phyloP scores from a whole-genome alignment of 768 basidiomycete species.

The Cantharellus anzutake region DNA sequence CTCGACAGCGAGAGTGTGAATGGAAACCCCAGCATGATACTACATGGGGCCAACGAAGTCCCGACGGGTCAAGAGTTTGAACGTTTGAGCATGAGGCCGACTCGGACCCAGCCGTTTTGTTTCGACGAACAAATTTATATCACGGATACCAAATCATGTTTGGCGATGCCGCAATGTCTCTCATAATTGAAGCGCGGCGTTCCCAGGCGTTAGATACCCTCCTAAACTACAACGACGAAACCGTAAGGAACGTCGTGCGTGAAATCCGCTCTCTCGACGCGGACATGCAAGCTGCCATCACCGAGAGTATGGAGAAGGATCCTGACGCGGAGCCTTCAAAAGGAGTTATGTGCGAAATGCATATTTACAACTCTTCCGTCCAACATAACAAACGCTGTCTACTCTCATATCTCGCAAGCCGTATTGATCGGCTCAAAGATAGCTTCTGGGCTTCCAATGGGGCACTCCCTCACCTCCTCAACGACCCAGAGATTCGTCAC shows the following conservation, averaged over 20 bases:
- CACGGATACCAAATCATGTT: constrained; percentile 16
- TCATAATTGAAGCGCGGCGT: constrained; percentile 69
- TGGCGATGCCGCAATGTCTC: constrained; percentile 68
- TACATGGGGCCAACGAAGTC: too few relatives aligned
- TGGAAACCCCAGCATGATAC: too few relatives aligned
- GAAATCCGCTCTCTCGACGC: constrained; percentile 77
- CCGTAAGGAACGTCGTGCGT: constrained; percentile 70
- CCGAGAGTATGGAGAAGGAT: constrained; percentile 20
- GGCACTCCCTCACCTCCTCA: constrained; percentile 66
- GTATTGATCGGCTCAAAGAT: constrained; percentile 64
- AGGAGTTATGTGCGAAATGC: constrained; percentile 34
- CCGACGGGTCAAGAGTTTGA: too few relatives aligned
- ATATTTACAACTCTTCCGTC: constrained; percentile 78
- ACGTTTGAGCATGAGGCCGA: too few relatives aligned
- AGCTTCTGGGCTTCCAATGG: constrained; percentile 84
- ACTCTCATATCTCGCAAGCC: constrained; percentile 79
- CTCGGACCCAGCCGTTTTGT: too few relatives aligned
- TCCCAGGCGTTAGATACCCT: constrained; percentile 70
- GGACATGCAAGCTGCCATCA: constrained; percentile 2
- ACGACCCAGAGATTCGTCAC: constrained; percentile 42
- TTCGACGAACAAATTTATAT: too few relatives aligned
- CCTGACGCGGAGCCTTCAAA: constrained; percentile 22
- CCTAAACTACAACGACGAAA: constrained; percentile 78
- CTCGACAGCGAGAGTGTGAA: too few relatives aligned
- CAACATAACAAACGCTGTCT: constrained; percentile 90